Percentiles rank a stretch among this genome's conserved stretches.
phyloP scores from a whole-genome alignment of 768 basidiomycete species.

The Pleurotus tuber-regium region DNA sequence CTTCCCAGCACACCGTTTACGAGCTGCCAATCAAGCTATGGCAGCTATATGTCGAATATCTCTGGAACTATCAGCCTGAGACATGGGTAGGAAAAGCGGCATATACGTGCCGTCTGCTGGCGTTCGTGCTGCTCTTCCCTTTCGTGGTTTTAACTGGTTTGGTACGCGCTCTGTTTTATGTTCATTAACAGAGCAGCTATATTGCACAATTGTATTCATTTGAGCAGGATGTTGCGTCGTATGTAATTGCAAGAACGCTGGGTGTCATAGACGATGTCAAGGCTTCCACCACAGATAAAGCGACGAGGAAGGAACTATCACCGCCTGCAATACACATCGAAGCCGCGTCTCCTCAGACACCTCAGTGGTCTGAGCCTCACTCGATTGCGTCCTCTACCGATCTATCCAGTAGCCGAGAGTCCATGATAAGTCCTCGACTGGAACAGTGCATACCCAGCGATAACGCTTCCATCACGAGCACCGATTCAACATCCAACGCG shows the following conservation, averaged over 20 bases:
- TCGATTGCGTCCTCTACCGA: constrained; percentile 12
- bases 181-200: no score
- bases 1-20: constrained; percentile 26
- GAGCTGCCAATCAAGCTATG: constrained; percentile 48
- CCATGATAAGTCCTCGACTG: constrained; percentile 7
- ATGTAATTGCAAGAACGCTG: constrained; percentile 79
- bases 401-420: background rate
- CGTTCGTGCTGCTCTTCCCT: constrained; percentile 61
- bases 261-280: constrained; percentile 74
- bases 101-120: constrained; percentile 61
- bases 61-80: constrained; percentile 60
- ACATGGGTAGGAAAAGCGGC: constrained; percentile 72
- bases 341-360: constrained; percentile 22
- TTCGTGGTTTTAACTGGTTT: constrained; percentile 51
- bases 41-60: constrained; percentile 56
- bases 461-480: constrained; percentile 1
- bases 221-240: constrained; percentile 72
- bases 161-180: constrained; percentile 55
- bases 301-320: constrained; percentile 28
- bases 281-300: constrained; percentile 66
- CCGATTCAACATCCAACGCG: constrained; percentile 11
- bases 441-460: background rate
- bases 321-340: constrained; percentile 33
- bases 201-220: no score
- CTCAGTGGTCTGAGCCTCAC: constrained; percentile 26